phyloP scores from a whole-genome alignment of 2,329 filamentous ascomycete genomes.

The Penicillium sp. region DNA sequence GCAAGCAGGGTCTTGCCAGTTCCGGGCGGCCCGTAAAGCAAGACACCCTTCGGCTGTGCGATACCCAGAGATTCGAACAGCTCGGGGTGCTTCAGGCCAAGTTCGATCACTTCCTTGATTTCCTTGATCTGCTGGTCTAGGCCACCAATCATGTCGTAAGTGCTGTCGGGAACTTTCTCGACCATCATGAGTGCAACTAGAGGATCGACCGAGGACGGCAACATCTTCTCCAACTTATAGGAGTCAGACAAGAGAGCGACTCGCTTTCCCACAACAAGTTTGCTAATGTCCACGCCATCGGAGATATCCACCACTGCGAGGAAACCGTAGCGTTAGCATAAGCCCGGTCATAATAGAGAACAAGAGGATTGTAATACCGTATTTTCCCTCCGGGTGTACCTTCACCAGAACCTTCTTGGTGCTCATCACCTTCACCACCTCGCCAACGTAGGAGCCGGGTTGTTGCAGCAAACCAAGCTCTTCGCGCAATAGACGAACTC shows the following conservation, averaged over 20 bases:
- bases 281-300: constrained; percentile 88
- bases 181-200: constrained; percentile 99
- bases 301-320: constrained; percentile 84
- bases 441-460: constrained; percentile 94
- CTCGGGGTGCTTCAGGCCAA: constrained; percentile 96
- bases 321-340: constrained; percentile 6
- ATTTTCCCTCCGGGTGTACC: constrained; percentile 99
- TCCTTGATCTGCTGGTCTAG: constrained; percentile 99
- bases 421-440: constrained; percentile 99
- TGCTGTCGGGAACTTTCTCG: constrained; percentile 98
- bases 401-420: constrained; percentile 99
- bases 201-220: constrained; percentile 95
- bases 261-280: constrained; percentile 95
- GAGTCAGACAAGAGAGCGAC: constrained; percentile 95
- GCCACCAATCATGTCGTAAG: constrained; percentile 99
- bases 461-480: constrained; percentile 95
- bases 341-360: background rate
- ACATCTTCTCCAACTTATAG: constrained; percentile 98
- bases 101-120: constrained; percentile 99
- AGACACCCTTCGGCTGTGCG: constrained; percentile 93
- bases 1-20: constrained; percentile 96
- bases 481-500: constrained; percentile 89
- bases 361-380: constrained; percentile 58
- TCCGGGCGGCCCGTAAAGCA: constrained; percentile 93
- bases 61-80: constrained; percentile 99